Evolutionary conservation across 768 basidiomycete genomes (phyloP), one percentile per base, ranked within the genome.

Genomic region (Candolleomyces aberdarensis): DNA sequence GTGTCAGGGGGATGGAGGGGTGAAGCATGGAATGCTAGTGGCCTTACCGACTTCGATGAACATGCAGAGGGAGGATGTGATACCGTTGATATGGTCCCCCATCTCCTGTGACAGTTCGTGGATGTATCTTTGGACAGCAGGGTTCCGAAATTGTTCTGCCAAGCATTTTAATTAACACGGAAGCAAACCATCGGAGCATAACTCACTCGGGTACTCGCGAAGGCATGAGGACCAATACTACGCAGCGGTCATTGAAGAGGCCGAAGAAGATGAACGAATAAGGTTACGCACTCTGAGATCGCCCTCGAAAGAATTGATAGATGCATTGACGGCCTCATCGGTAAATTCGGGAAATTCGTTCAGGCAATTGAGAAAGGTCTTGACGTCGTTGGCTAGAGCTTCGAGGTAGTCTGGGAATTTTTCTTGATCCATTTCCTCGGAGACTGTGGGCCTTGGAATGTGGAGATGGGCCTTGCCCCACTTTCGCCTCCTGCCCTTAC

Each of bases 341-440:
- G 81, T 85, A 65, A 89, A 89, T 68, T 91, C 90, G 0, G 89
- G 89, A 64, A 92, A 91, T 67, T 91, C 89, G 59, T 91, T 89
- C 63, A 92, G 71, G 64, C 86, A 86, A 51, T 85, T 78, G 60
- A 89, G 71, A 66, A 92, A 92, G 0, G 84, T 86, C 20, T 78
- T 83, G 14, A 91, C 83, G 58, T 87, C 88, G n/a, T 75, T 76
- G 3, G 88, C 87, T 41, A 91, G 75, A 32, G 74, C 72, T 62
- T 85, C 82, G 55, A 92, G 71, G 67, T 91, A 85, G 31, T 80
- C 76, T 0, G 90, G 89, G 64, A 91, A 87, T 58, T 79, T 78
- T 68, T 89, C 88, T 26, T 81, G 76, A 62, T 89, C 86, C 20
- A 89, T 71, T 59, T 80, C 80, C 61, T 85, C 82, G 57, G 80